Evolutionary conservation across 2,329 filamentous ascomycete genomes (phyloP).

Genomic region (Paracorniculantispora psalliotae): DNA sequence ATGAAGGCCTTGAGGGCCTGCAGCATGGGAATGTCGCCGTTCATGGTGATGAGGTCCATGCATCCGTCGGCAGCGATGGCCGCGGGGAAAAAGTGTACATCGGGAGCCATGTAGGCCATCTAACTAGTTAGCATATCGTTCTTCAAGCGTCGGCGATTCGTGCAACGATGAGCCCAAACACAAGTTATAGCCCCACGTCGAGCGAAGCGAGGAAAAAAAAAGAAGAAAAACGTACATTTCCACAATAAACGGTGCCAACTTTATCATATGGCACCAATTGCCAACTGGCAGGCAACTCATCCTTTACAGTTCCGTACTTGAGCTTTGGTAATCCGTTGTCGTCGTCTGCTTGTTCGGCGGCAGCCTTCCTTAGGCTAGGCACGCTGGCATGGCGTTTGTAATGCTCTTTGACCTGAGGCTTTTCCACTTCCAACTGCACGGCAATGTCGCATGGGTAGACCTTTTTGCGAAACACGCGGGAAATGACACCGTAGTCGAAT

Average conservation of each 20-base stretch:
- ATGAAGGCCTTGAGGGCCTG: constrained; percentile 66
- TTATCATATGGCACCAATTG: constrained; percentile 66
- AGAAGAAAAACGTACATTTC: constrained; percentile 58
- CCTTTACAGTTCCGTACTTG: constrained; percentile 73
- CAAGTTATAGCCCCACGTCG: background rate
- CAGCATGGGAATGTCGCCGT: constrained; percentile 65
- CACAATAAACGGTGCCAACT: constrained; percentile 87
- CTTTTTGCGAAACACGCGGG: constrained; percentile 68
- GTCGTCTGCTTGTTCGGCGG: constrained; percentile 14
- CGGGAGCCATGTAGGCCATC: constrained; percentile 88
- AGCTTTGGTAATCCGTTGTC: constrained; percentile 63
- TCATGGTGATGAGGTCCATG: constrained; percentile 77
- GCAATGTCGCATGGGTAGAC: constrained; percentile 87
- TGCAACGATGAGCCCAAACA: background rate
- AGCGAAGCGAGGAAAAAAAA: background rate
- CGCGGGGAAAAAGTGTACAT: constrained; percentile 82
- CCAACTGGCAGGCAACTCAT: constrained; percentile 75
- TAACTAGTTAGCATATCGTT: constrained; percentile 25
- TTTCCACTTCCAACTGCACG: constrained; percentile 77
- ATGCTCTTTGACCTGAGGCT: constrained; percentile 66
- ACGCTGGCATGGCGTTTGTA: constrained; percentile 52
- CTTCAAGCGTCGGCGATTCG: background rate
- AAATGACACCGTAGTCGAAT: constrained; percentile 81
- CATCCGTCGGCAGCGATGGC: constrained; percentile 78
- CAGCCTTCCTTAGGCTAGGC: constrained; percentile 19